A percentile compares a stretch with the other conserved stretches of the same genome.
phyloP scores from a whole-genome alignment of 1,284 basidiomycete genomes.

The Vanrija sp. region DNA sequence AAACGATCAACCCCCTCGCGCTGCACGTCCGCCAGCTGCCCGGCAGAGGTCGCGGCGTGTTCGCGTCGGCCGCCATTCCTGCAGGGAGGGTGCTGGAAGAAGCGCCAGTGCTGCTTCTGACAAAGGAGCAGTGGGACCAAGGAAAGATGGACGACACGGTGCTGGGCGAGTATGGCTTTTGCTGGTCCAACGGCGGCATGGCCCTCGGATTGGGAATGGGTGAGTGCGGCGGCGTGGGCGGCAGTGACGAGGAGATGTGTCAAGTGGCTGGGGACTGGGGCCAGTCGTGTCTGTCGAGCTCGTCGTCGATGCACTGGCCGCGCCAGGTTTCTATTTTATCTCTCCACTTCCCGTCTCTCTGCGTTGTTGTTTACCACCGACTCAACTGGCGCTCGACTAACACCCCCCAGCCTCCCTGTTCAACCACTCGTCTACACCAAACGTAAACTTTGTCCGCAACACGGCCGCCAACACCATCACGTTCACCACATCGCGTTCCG shows the following conservation, averaged over 20 bases:
- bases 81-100: slow-evolving; percentile 69
- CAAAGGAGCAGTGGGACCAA: slow-evolving; percentile 64
- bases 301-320: too few species aligned
- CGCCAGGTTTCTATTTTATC: background rate
- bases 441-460: slow-evolving; percentile 46
- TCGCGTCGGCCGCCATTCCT: slow-evolving; percentile 58
- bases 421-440: slow-evolving; percentile 49
- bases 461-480: slow-evolving; percentile 28
- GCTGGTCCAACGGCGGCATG: slow-evolving; percentile 73
- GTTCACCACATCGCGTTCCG: slow-evolving; percentile 31
- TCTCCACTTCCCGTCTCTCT: background rate
- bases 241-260: background rate
- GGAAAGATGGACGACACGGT: slow-evolving; percentile 62
- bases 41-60: slow-evolving; percentile 43
- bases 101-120: slow-evolving; percentile 79
- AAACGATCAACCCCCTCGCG: slow-evolving; percentile 41
- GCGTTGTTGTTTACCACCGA: background rate
- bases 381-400: too few species aligned
- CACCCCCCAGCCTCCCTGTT: slow-evolving; percentile 43
- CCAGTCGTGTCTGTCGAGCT: background rate
- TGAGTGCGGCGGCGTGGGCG: slow-evolving; percentile 43
- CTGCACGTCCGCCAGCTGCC: slow-evolving; percentile 36
- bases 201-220: slow-evolving; percentile 83
- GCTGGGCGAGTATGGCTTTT: slow-evolving; percentile 80
- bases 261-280: background rate